These are phyloP conservation scores for Porpolomopsis calyptriformis DNA, from an alignment of 768 basidiomycete genomes.

Conservation along the genomic window DNA sequence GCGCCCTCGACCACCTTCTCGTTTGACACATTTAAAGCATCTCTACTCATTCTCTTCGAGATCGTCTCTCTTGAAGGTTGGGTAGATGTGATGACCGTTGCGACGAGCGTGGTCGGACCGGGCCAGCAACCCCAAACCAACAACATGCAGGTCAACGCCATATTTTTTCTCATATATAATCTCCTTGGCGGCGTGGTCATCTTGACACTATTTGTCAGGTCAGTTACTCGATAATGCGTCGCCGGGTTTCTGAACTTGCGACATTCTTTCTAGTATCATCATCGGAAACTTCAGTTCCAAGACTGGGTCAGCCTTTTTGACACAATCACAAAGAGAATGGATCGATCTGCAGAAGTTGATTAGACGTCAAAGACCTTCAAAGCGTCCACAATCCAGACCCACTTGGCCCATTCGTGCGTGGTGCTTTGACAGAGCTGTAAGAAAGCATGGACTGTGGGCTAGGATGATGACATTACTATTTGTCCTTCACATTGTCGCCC, in stretches of 20 bases:
- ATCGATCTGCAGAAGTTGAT: conserved; percentile 86
- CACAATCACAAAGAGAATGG: conserved; percentile 85
- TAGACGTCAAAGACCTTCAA: conserved; percentile 76
- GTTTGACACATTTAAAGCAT: conserved; percentile 78
- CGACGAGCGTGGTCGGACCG: conserved; percentile 63
- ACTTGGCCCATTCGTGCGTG: conserved; percentile 49
- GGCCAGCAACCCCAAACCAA: conserved; percentile 64
- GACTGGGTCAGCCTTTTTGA: conserved; percentile 80
- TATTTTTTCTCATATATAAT: conserved; percentile 90
- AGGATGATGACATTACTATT: conserved; percentile 70
- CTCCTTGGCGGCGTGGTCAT: conserved; percentile 84
- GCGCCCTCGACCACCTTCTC: conserved; percentile 74
- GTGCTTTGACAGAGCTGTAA: conserved; percentile 87
- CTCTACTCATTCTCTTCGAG: conserved; percentile 88
- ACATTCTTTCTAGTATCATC: conserved; percentile 58
- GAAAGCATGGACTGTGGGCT: conserved; percentile 93
- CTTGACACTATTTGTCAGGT: conserved; percentile 87
- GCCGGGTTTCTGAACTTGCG: conserved; percentile 8
- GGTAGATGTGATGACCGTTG: conserved; percentile 84
- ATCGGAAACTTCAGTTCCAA: conserved; percentile 85
- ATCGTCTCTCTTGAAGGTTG: conserved; percentile 94
- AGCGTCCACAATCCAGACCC: conserved; percentile 60
- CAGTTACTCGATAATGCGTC: conserved; percentile 14
- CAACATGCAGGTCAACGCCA: conserved; percentile 68
- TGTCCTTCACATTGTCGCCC: conserved; percentile 65